Evolutionary conservation across 208 protist genomes (phyloP), one percentile per base, ranked within the genome.

Genomic region (Endotrypanum monterogeii): DNA sequence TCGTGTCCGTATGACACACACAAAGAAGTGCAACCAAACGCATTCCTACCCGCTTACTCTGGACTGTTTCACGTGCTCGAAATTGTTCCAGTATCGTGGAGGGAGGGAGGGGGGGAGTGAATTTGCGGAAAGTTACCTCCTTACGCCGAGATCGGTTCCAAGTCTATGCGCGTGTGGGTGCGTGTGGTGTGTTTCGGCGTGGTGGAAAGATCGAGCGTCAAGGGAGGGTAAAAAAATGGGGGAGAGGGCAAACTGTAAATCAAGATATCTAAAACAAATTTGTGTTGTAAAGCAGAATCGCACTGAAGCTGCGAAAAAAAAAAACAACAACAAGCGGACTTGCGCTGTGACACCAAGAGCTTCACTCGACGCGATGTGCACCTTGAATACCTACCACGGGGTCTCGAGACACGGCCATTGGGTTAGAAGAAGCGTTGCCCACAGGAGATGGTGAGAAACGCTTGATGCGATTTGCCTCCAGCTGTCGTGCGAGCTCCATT

Each of bases 401-500:
- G n/a, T 52, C 20, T 52, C 48, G 3, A 1, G 18, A 74, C 8
- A 52, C 71, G 7, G 32, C n/a, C 9, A 1, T 58, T n/a, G 32
- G 28, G 54, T n/a, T 50, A 12, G 32, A 23, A 23, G 32, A 25
- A 46, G 32, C 66, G 9, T 51, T 20, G 63, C 54, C 55, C 25
- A 55, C 67, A 14, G 46, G 18, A 6, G 69, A 82, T 14, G 68
- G 73, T 1, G 66, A 78, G 55, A 75, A 77, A 28, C 78, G 76
- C 71, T 86, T 86, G 28, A 82, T 50, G 57, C 82, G 76, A 52
- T 86, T 86, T 25, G 66, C 74, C 9, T 67, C 56, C 41, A 78
- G 72, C 69, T 80, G 57, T 44, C 82, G 76, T 50, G 71, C 37
- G 41, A 86, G 73, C 44, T 86, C 82, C 12, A 63, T 66, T 37